Conservation (phyloP, 805 yeast species). For the Yarrowia hollandica region DNA sequence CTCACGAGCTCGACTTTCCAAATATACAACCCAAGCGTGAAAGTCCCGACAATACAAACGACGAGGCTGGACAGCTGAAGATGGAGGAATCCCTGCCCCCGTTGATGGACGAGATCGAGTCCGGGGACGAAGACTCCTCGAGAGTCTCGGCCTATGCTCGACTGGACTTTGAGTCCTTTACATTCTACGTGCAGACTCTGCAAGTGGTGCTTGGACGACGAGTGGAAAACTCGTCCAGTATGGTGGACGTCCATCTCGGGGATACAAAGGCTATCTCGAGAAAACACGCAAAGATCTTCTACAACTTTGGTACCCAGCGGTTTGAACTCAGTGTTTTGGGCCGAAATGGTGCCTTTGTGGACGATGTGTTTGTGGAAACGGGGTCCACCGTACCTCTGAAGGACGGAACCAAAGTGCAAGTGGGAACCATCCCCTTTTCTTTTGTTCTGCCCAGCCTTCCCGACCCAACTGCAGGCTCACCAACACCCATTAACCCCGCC, state of each 20-base stretch:
- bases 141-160: constrained; percentile 49
- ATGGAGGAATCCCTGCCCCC: constrained; percentile 24
- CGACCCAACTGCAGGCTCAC: background rate
- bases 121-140: constrained; percentile 35
- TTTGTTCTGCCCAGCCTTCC: constrained; percentile 73
- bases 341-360: constrained; percentile 95
- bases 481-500: constrained; percentile 22
- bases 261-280: constrained; percentile 90
- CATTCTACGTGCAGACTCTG: constrained; percentile 93
- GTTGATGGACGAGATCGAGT: constrained; percentile 13
- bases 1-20: constrained; percentile 27
- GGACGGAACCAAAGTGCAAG: constrained; percentile 75
- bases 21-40: constrained; percentile 24
- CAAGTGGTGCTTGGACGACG: constrained; percentile 92
- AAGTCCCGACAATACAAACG: constrained; percentile 12
- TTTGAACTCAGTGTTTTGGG: constrained; percentile 92
- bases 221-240: constrained; percentile 59
- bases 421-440: constrained; percentile 86
- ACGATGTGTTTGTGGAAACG: constrained; percentile 82
- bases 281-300: constrained; percentile 92
- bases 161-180: constrained; percentile 86
- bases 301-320: constrained; percentile 93
- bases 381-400: constrained; percentile 87
- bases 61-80: background rate
- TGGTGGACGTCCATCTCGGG: constrained; percentile 85